Base-by-base conservation (phyloP, 1,284 basidiomycete species). In the Neonothopanus nambi region DNA sequence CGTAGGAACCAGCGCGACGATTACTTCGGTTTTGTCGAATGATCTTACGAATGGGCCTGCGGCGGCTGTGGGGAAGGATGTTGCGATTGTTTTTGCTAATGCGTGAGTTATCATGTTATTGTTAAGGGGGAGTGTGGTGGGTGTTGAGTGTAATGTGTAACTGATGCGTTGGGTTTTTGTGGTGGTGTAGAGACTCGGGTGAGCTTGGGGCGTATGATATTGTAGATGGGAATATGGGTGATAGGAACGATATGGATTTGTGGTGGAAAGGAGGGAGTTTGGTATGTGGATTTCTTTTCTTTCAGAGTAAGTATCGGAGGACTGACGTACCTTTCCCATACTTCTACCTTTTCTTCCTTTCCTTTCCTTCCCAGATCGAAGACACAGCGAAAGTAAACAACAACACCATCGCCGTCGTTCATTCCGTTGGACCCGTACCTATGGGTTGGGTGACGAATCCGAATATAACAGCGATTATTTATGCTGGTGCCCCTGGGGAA, bases 191-290 rank as follows among this genome's bases (percentile, higher is more conserved):
- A 6, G 38, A 17, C 38, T 40, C 6, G 7, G 76, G 77, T 13
- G 77, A 79, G 54, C 66, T 78, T 4, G 75, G 72, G 1, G 62
- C 66, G 39, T 81, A 89, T 65, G 73, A 82, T 38, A 77, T 76
- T 4, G 84, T 89, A 2, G 81, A 82, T 39, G 81, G 81, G 1
- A 85, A 84, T 57, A 74, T 76, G 53, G 87, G 87, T 7, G 89
- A 92, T 63, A 77, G 87, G 28, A 90, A 91, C 63, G 85, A 91
- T 61, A 69, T 91, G 11, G 78, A 79, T 18, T 76, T 88, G 0
- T 91, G 89, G 89, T 80, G 79, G 60, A 75, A 70, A 24, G 75
- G 74, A 8, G 71, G 69, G 11, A 68, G 65, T 28, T 57, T 77
- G 49, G 70, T 74, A 37, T 26, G 36, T 44, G 11, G 12, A 24